Evolutionary conservation across 2,329 filamentous ascomycete species (phyloP), one percentile per base, ranked within the genome.

Genomic region (Beauveria caledonica): DNA sequence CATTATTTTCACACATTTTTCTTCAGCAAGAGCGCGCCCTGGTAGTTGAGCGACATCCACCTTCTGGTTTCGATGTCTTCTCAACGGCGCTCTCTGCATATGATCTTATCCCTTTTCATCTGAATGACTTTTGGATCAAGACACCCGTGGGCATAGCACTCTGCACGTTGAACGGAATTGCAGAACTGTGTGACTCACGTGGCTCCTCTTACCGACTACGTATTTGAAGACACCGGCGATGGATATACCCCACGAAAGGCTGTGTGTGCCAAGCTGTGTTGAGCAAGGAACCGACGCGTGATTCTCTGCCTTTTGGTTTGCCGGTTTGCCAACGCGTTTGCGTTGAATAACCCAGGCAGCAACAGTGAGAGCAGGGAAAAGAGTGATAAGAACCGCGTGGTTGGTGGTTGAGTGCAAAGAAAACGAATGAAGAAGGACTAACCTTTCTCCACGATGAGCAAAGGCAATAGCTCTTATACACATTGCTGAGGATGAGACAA

Each of bases 231-330:
- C 72, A 72, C 70, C 70, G 71, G 72, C 71, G 72, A 74, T 72
- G 72, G 72, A 74, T 74, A 74, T 74, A 74, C 72, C 72, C 71
- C 70, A 69, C 67, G 71, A 73, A 69, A 52, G 56, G 69, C 70
- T 71, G 67, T 70, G 71, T 69, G 71, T 72, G 60, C 52, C 50
- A 55, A 53, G 58, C 55, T 60, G 58, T 55, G 58, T 60, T 60
- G 58, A 60, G 58, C 58, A 60, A 54, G 58, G 58, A 60, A 60
- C 25, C 56, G 56, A 58, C 56, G 56, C 46, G 56, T 51, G 46
- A 49, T 58, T 51, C 13, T 44, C 56, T 58, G 23, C n/a, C 10
- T 13, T 21, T 10, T 33, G 40, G 21, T n/a, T n/a, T 27, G 29
- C 25, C 27, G 27, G 3, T 57, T 36, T 58, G 44, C 17, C 6